Evolutionary conservation across 2,329 filamentous ascomycete genomes (phyloP).

Genomic region (Clonostachys rosea): DNA sequence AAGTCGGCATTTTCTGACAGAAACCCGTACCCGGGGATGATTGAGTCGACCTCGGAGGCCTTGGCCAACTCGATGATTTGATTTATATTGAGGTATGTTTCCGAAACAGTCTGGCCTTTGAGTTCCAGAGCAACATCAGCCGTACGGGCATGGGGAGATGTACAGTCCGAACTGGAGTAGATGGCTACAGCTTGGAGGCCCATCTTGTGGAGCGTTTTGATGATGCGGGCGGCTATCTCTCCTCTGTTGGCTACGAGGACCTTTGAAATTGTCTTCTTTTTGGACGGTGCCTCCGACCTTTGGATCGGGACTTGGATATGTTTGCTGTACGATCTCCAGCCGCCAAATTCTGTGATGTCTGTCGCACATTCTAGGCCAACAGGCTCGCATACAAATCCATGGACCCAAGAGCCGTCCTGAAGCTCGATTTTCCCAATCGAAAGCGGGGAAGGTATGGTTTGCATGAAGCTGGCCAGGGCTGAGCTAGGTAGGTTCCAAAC

Average conservation of each 20-base stretch:
- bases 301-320: neutral
- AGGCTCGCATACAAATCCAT: constrained; percentile 29
- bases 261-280: constrained; percentile 9
- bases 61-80: constrained; percentile 51
- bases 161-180: constrained; percentile 59
- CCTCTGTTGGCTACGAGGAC: constrained; percentile 70
- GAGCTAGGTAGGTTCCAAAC: constrained; percentile 23
- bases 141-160: constrained; percentile 63
- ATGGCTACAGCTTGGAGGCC: constrained; percentile 66
- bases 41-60: constrained; percentile 42
- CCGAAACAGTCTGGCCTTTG: constrained; percentile 33
- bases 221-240: constrained; percentile 70
- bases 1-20: constrained; percentile 61
- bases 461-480: constrained; percentile 21
- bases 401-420: constrained; percentile 21
- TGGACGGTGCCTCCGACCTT: neutral
- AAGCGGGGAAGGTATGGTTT: constrained; percentile 23
- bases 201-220: constrained; percentile 60
- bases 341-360: constrained; percentile 22
- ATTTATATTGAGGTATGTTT: constrained; percentile 63
- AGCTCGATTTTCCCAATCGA: constrained; percentile 28
- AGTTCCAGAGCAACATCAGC: constrained; percentile 65
- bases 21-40: constrained; percentile 66
- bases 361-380: constrained; percentile 17
- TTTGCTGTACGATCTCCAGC: constrained; percentile 21